Evolutionary conservation across 2,329 filamentous ascomycete genomes (phyloP), one percentile per base, ranked within the genome.

Genomic region (Myriosclerotinia curreyana): DNA sequence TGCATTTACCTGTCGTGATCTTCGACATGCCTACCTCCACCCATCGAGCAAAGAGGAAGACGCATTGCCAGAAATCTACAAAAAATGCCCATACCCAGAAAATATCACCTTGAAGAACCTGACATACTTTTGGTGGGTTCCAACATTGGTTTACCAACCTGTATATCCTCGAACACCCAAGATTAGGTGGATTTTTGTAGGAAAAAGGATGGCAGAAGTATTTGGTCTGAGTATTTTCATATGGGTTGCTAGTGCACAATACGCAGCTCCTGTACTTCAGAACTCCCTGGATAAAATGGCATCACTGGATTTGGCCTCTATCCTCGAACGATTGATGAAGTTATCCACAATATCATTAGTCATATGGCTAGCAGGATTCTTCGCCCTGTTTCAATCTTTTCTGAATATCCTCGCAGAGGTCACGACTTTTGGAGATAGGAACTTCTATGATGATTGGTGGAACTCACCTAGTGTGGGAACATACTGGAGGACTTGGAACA

Each of bases 361-460:
- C 68, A 96, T 97, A 75, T 99, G 95, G 95, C 87, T 99, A 0
- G 93, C 93, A 1, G 94, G 95, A 7, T 99, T 99, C 82, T 98
- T 97, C 73, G 95, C 94, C 2, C 79, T 98, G 17, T 99, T 99
- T 79, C 95, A 99, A 74, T 94, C 91, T 1, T 88, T 91, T 66
- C 80, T 99, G 58, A 99, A 99, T 73, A 92, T 92, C 0, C 80
- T 98, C 25, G 94, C 94, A 4, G 95, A 99, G 76, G 80, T 98
- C 15, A 89, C 92, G 80, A 83, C 85, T 51, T 99, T 99, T 72
- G 95, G 89, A 22, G 95, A 99, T 75, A 86, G 95, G 38, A 90
- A 93, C 60, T 99, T 99, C 76, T 99, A 99, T 76, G 89, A 91
- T 46, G 92, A 96, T 73, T 99, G 95, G 95, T 99, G 95, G 95